Evolutionary conservation across 257 asterid species (phyloP).

Genomic region (Schizonepeta tenuifolia): DNA sequence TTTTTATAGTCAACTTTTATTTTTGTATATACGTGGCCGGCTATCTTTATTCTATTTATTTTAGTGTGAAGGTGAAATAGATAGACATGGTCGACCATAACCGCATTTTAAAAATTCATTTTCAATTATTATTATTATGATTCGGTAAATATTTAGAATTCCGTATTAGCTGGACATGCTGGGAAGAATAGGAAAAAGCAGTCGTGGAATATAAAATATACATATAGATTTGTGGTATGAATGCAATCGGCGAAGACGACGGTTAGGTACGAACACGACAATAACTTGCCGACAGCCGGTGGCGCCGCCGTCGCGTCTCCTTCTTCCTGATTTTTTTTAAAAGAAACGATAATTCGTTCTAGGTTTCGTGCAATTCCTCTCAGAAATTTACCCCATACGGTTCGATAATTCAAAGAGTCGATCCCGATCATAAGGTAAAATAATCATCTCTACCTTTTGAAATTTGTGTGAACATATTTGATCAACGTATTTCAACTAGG

Average conservation of each 20-base stretch:
- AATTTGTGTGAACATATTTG: background rate
- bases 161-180: background rate
- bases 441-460: background rate
- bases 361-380: conserved; percentile 14
- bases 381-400: background rate
- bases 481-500: conserved; percentile 21
- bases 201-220: background rate
- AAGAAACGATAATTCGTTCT: background rate
- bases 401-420: conserved; percentile 30
- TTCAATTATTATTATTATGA: too few relatives aligned
- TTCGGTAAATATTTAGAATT: background rate
- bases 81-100: too few relatives aligned
- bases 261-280: conserved; percentile 29
- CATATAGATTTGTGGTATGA: conserved; percentile 20
- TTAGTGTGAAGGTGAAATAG: too few relatives aligned
- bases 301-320: conserved; percentile 35
- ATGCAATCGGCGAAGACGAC: conserved; percentile 41
- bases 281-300: conserved; percentile 33
- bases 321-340: background rate
- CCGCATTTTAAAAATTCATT: too few relatives aligned
- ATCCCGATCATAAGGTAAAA: conserved; percentile 36
- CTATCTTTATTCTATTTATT: too few relatives aligned
- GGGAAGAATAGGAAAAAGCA: conserved; percentile 1
- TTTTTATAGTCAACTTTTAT: too few relatives aligned
- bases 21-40: too few relatives aligned